These are phyloP conservation scores for Vitis rupestris DNA, from an alignment of 164 flowering plant species.

Conservation along the genomic window DNA sequence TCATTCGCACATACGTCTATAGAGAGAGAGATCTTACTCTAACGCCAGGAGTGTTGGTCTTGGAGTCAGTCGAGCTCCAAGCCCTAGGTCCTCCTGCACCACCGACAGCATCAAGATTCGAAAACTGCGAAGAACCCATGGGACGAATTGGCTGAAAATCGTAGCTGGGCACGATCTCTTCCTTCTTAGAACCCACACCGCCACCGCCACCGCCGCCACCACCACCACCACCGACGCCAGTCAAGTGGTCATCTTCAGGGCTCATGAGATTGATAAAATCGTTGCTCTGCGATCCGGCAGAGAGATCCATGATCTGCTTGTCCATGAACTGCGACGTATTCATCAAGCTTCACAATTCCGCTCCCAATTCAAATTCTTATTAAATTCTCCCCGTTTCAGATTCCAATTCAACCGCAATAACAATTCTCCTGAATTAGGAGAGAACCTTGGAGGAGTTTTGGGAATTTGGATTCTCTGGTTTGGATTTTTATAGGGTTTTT, in stretches of 20 bases:
- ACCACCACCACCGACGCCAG: conserved; percentile 3
- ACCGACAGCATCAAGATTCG: conserved; percentile 28
- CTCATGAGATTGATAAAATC: conserved; percentile 63
- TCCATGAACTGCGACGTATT: conserved; percentile 84
- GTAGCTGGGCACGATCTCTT: conserved; percentile 74
- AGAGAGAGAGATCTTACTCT: conserved; percentile 30
- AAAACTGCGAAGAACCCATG: conserved; percentile 17
- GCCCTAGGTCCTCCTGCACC: conserved; percentile 38
- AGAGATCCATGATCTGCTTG: conserved; percentile 90
- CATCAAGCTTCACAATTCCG: conserved; percentile 28
- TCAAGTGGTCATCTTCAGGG: conserved; percentile 30
- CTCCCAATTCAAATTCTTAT: not conserved
- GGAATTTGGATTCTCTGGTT: not conserved
- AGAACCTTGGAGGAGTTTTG: not conserved
- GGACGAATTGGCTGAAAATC: conserved; percentile 86
- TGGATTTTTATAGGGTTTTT: too few relatives aligned
- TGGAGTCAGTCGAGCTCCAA: conserved; percentile 61
- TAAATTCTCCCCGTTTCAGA: too few relatives aligned
- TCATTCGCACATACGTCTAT: not conserved
- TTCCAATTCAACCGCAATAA: too few relatives aligned
- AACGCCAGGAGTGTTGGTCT: conserved; percentile 19
- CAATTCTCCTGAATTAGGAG: too few relatives aligned
- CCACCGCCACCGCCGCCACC: conserved; percentile 6
- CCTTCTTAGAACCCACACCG: conserved; percentile 33
- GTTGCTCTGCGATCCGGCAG: conserved; percentile 36